A percentile compares a stretch with the other conserved stretches of the same genome.
Conservation (phyloP, 768 basidiomycete species). For the Baorangia bicolor region DNA sequence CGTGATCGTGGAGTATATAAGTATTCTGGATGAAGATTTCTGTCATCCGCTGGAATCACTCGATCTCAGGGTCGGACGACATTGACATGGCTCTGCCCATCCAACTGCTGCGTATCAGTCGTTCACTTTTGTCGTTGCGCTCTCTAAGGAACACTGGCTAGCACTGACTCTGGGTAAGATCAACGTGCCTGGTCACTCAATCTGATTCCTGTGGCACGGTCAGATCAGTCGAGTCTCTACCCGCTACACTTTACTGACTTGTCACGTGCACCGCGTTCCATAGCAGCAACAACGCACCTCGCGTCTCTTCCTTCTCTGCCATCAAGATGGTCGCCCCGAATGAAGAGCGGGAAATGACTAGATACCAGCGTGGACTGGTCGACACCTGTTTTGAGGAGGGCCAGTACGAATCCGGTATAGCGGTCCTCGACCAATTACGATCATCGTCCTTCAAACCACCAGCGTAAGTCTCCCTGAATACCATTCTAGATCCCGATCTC, state of each 20-base stretch:
- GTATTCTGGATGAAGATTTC: neutral
- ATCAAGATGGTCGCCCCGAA: slow-evolving; percentile 11
- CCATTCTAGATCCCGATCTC: slow-evolving; percentile 11
- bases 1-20: neutral
- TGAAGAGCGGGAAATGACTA: slow-evolving; percentile 45
- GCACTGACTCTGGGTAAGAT: neutral
- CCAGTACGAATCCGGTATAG: slow-evolving; percentile 69
- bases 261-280: slow-evolving; percentile 26
- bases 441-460: slow-evolving; percentile 57
- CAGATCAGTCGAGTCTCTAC: neutral
- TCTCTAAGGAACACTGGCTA: neutral
- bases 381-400: slow-evolving; percentile 77
- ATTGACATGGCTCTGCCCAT: neutral
- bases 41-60: too few relatives aligned
- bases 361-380: slow-evolving; percentile 54
- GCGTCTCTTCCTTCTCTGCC: neutral
- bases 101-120: neutral
- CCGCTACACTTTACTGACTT: neutral
- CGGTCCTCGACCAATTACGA: slow-evolving; percentile 60
- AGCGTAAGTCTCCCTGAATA: slow-evolving; percentile 41
- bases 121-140: neutral
- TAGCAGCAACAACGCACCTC: slow-evolving; percentile 8
- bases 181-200: neutral
- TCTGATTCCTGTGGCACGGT: neutral
- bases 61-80: neutral